Conservation (phyloP, 768 basidiomycete species). For the Tremella yokohamensis region DNA sequence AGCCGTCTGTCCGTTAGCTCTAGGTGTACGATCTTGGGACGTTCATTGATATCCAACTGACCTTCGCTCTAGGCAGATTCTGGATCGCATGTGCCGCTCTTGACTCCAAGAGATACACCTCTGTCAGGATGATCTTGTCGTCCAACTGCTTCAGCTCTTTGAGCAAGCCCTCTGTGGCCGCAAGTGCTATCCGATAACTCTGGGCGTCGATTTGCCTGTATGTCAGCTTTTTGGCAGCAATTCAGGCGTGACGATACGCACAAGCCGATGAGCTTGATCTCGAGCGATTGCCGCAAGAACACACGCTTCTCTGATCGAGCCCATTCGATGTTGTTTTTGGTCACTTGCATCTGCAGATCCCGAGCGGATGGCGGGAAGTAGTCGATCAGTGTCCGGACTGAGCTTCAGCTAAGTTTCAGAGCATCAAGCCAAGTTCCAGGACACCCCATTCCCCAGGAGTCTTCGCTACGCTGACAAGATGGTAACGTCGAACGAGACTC, state of each 20-base stretch:
- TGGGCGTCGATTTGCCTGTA: constrained; percentile 61
- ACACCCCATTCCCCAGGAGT: too few species aligned
- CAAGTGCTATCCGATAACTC: constrained; percentile 72
- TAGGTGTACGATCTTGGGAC: too few species aligned
- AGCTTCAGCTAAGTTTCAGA: background rate
- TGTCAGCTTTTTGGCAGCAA: background rate
- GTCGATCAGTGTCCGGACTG: constrained; percentile 89
- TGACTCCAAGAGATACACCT: constrained; percentile 91
- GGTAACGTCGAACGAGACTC: constrained; percentile 45
- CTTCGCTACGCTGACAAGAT: constrained; percentile 1
- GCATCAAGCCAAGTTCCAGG: constrained; percentile 10
- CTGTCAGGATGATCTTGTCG: constrained; percentile 96
- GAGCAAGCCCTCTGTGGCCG: constrained; percentile 78
- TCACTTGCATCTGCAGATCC: constrained; percentile 73
- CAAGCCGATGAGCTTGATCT: constrained; percentile 77
- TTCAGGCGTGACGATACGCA: constrained; percentile 11
- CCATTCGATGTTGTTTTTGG: constrained; percentile 88
- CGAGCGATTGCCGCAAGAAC: constrained; percentile 90
- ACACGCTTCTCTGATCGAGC: constrained; percentile 86
- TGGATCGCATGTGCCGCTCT: constrained; percentile 83
- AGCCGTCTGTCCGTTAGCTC: constrained; percentile 60
- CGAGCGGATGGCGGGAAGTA: constrained; percentile 77
- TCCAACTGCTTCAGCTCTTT: constrained; percentile 88
- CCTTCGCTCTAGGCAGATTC: constrained; percentile 87
- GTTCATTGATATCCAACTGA: constrained; percentile 43